Evolutionary conservation across 805 yeast species (phyloP), one percentile per base, ranked within the genome.

Genomic region (Yarrowia sp.): DNA sequence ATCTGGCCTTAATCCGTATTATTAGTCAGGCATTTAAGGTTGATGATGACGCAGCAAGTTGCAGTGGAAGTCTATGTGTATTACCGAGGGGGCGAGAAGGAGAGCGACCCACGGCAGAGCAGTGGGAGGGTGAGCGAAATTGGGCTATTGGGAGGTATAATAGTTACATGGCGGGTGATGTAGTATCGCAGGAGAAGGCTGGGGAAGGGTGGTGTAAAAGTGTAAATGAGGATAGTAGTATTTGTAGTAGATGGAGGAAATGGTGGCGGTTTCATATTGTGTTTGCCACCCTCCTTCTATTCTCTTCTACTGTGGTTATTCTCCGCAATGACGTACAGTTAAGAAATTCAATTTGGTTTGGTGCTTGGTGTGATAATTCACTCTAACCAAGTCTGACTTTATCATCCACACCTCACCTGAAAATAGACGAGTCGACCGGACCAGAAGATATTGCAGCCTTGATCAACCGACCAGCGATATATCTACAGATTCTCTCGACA

Each of bases 361-460:
- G 51, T 24, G 19, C 30, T 46, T 28, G 52, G 52, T 17, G 52
- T 46, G 52, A 46, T 46, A 21, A 49, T 49, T 49, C 56, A 49
- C 56, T 49, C 56, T 49, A 49, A 32, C 28, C 56, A 32, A 16
- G 56, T 49, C 56, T 49, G 56, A 49, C 56, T 49, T 49, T 49
- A 21, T 21, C 28, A 49, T 19, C 30, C n/a, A n/a, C 51, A 44
- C 51, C 33, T 44, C 33, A 44, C 35, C 21, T 10, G 51, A 28
- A 16, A 44, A n/a, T 21, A 44, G 51, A 44, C 51, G 22, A 19
- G 44, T 44, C 26, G 36, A 33, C 36, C 8, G n/a, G n/a, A n/a
- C n/a, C n/a, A n/a, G n/a, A n/a, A n/a, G n/a, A n/a, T n/a, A n/a
- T n/a, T n/a, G n/a, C n/a, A n/a, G n/a, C n/a, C n/a, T n/a, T n/a